Evolutionary conservation across 176 grass and related monocot genomes (phyloP).

Genomic region (Lolium perenne): DNA sequence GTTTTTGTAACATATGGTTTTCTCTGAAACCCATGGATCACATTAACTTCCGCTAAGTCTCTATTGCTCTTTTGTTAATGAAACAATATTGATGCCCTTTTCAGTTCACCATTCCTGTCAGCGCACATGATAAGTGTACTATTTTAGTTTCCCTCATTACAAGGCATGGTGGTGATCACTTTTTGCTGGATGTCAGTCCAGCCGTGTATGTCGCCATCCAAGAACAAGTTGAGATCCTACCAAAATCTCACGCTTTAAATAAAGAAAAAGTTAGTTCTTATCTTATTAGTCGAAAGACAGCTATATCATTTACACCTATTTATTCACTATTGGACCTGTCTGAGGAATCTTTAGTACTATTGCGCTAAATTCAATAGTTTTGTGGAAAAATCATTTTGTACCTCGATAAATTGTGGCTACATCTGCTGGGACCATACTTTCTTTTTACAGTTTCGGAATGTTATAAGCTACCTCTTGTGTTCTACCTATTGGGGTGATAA

Average conservation of each 20-base stretch:
- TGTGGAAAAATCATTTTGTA: too few relatives aligned
- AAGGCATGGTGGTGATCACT: conserved; percentile 73
- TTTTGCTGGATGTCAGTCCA: conserved; percentile 65
- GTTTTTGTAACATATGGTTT: not conserved
- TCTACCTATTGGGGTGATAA: not conserved
- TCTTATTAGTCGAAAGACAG: too few relatives aligned
- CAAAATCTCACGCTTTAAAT: too few relatives aligned
- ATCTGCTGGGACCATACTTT: not conserved
- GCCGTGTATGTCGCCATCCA: too few relatives aligned
- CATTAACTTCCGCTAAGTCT: conserved; percentile 4
- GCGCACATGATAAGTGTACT: conserved; percentile 80
- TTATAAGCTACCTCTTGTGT: not conserved
- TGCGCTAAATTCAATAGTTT: too few relatives aligned
- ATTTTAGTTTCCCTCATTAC: conserved; percentile 91
- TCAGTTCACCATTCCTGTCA: conserved; percentile 78
- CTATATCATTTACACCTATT: too few relatives aligned
- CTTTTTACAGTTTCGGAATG: not conserved
- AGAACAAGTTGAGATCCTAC: too few relatives aligned
- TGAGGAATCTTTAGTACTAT: too few relatives aligned
- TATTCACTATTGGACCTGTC: too few relatives aligned
- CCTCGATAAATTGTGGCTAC: too few relatives aligned
- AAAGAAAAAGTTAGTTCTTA: too few relatives aligned
- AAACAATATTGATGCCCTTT: conserved; percentile 20
- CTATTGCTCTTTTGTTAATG: conserved; percentile 18
- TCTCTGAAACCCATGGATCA: not conserved